Base-by-base conservation (phyloP, 306 rosid species). In the Abrus pulchellus region DNA sequence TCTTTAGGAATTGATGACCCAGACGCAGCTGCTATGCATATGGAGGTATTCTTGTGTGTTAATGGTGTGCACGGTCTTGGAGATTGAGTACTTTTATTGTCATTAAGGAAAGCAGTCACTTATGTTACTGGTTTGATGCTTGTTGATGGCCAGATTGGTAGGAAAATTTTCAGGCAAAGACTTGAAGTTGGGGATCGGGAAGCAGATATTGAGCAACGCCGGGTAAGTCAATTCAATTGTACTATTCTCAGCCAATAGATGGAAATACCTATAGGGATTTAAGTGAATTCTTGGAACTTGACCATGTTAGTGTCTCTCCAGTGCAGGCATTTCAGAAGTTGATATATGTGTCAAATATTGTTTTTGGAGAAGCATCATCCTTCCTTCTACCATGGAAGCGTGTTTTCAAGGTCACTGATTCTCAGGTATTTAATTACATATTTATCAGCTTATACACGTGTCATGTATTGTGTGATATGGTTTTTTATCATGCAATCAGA, bases 311-410 rank as follows among this genome's bases (percentile, higher is more conserved):
- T 66, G 72, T 20, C 20, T 88, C 92, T 89, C 90, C 94, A 93
- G 99, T 92, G 98, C 99, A 96, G 99, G 99, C 97, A 29, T 96
- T 96, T 85, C 98, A 96, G 87, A 96, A 96, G 93, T 85, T 96
- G 90, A 90, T 96, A 65, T 96, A 93, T 83, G 94, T 96, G 73
- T 96, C 99, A 7, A 93, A 94, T 76, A 90, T 92, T 80, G 97
- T 93, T 75, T 96, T 96, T 77, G 97, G 98, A 44, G 97, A 96
- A 11, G 99, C 99, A 29, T 90, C 99, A 9, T 79, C 97, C 68
- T 96, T 96, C 87, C 99, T 96, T 72, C 85, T 96, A 70, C 98
- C 99, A 79, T 96, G 99, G 99, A 96, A 93, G 86, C 99, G 98
- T 75, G 91, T 95, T 49, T 93, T 95, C 83, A 93, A 85, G 84